A percentile compares a stretch with the other conserved stretches of the same genome.
Conservation (phyloP, 2,329 filamentous ascomycete species). For the Hypoxylon sp. region DNA sequence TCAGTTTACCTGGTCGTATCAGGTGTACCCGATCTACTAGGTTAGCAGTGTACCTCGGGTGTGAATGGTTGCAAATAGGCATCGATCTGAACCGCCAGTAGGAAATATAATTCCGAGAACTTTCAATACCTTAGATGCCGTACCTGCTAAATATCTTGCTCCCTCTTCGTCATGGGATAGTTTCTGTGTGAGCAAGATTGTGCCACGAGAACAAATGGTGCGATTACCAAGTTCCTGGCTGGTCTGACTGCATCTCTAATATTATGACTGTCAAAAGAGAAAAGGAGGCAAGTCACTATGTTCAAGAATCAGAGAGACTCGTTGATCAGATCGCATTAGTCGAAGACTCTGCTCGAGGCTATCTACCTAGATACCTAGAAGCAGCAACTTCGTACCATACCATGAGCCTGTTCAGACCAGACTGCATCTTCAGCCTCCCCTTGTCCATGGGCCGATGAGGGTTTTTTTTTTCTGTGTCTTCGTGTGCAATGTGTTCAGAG, state of each 20-base stretch:
- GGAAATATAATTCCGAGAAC: no score
- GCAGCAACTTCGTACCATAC: conserved; percentile 2
- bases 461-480: background rate
- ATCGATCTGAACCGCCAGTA: background rate
- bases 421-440: background rate
- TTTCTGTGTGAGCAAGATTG: background rate
- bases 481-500: background rate
- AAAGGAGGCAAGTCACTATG: background rate
- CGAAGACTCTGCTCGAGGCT: conserved; percentile 17
- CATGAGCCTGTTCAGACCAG: background rate
- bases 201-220: background rate
- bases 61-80: background rate
- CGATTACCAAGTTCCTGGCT: background rate
- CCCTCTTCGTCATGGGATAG: background rate
- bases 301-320: background rate
- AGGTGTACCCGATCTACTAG: background rate
- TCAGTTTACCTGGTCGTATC: background rate
- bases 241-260: background rate
- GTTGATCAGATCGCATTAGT: conserved; percentile 2
- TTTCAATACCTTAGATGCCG: no score
- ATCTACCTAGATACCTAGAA: conserved; percentile 22
- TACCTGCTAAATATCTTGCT: background rate
- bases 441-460: background rate
- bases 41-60: no score
- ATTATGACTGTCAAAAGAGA: background rate